phyloP scores from a whole-genome alignment of 768 basidiomycete species.

The Psilocybe azurescens region DNA sequence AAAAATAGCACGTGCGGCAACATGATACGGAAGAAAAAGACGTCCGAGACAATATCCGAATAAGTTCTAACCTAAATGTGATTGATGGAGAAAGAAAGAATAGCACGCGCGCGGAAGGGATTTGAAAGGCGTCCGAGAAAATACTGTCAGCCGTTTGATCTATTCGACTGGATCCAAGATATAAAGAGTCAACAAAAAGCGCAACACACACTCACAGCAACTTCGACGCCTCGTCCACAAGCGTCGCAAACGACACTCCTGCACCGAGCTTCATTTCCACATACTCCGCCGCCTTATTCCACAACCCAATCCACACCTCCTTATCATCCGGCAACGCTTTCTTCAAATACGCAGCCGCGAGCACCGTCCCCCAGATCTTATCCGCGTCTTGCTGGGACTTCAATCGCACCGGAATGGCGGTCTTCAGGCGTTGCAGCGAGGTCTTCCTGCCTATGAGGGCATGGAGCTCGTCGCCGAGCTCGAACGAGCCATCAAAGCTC shows the following conservation, averaged over 20 bases:
- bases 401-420: conserved; percentile 2
- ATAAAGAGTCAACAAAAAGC: no score
- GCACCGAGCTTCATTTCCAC: conserved; percentile 4
- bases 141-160: no score
- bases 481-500: conserved; percentile 10
- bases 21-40: no score
- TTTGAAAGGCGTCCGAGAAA: no score
- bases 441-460: conserved; percentile 5
- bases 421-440: not conserved
- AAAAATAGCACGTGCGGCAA: no score
- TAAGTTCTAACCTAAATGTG: no score
- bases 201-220: conserved; percentile 1
- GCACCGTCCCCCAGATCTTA: conserved; percentile 9
- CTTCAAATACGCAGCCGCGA: conserved; percentile 13
- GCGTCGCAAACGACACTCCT: not conserved
- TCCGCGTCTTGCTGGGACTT: not conserved
- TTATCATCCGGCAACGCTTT: conserved; percentile 3
- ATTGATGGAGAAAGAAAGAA: no score
- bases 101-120: no score
- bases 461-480: conserved; percentile 3
- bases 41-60: no score
- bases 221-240: conserved; percentile 8
- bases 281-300: conserved; percentile 12
- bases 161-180: no score
- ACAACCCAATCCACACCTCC: conserved; percentile 14